Evolutionary conservation across 108 stramenopile genomes (phyloP), one percentile per base, ranked within the genome.

Genomic region (Heterococcus sp.): DNA sequence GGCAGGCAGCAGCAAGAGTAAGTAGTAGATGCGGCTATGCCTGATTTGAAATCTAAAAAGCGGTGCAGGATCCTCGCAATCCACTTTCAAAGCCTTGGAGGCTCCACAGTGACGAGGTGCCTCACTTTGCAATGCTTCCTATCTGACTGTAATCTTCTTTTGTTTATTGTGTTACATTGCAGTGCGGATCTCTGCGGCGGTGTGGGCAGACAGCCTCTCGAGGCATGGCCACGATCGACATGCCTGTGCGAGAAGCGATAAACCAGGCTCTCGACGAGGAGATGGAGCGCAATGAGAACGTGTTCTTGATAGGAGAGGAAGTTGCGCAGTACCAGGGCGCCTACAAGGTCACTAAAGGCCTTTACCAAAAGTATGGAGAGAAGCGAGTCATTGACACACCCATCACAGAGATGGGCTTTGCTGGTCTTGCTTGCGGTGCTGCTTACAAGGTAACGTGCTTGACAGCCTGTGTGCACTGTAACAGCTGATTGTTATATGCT

Each of bases 271-370:
- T 99, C 36, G 96, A 97, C 82, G 96, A 99, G 86, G 98, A 98
- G 88, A 96, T 98, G 96, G 93, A 91, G 75, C 87, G 92, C 34
- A 95, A 99, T 81, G 90, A 93, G 37, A 74, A 72, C 27, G 95
- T 97, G 29, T 96, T 91, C 83, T 85, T 95, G 76, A 87, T 99
- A 69, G 98, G 98, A 35, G 98, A 99, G 89, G 98, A 99, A 90
- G 97, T 99, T 1, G 98, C 96, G 2, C 95, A 98, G 88, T 99
- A 99, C 85, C 94, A 99, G 81, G 98, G 98, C 31, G 98, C 98
- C 72, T 99, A 99, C 95, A 99, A 99, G 91, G 95, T 99, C 1
- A 81, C 85, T 27, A 87, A 87, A 76, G 88, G 88, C 0, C 87
- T 98, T n/a, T 96, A 92, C 76, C 93, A 94, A 85, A 98, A 98